Conservation (phyloP, 129 eudicot species). For the Pittosporum tobira region DNA sequence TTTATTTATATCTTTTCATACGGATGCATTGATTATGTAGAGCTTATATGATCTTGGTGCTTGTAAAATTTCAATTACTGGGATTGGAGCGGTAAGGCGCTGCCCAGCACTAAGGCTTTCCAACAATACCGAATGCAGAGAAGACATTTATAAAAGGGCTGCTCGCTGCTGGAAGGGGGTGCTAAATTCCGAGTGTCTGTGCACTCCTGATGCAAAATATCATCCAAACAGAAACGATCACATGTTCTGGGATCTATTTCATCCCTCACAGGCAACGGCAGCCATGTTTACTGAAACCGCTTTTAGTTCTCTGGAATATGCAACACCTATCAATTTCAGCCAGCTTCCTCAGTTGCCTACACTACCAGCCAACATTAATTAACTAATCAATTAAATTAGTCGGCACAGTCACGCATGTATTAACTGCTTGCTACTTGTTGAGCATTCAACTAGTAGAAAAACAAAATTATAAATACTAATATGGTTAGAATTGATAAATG, state of each 20-base stretch:
- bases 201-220: constrained; percentile 9
- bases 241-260: constrained; percentile 25
- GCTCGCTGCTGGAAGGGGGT: constrained; percentile 24
- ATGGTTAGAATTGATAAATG: neutral
- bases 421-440: no score
- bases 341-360: constrained; percentile 3
- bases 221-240: constrained; percentile 16
- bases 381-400: no score
- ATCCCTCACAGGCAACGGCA: constrained; percentile 19
- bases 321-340: constrained; percentile 5
- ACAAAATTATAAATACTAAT: neutral
- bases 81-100: no score
- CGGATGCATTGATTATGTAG: no score
- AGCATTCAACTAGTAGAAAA: neutral
- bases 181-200: constrained; percentile 12
- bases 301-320: constrained; percentile 2
- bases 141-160: constrained; percentile 1
- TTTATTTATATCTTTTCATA: no score
- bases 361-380: no score
- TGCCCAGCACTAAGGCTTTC: no score
- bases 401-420: no score
- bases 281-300: constrained; percentile 1
- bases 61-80: no score
- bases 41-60: no score
- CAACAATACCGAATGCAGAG: no score